Percentiles rank a stretch among this genome's conserved stretches.
Evolutionary conservation across 306 rosid species (phyloP).

Genomic region (Parietaria judaica): DNA sequence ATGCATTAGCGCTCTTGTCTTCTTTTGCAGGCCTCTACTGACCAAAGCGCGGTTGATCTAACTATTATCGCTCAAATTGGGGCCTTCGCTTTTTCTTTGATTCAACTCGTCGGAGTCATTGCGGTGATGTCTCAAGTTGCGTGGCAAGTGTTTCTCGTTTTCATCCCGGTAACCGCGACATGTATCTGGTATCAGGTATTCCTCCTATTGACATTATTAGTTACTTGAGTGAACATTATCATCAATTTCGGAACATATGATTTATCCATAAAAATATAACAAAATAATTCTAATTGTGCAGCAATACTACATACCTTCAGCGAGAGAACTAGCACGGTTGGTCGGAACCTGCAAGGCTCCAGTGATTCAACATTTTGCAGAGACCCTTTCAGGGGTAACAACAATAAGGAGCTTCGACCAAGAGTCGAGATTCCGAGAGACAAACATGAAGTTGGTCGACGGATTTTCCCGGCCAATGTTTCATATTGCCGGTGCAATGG

Average conservation of each 20-base stretch:
- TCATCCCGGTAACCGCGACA: constrained; percentile 51
- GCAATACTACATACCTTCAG: constrained; percentile 67
- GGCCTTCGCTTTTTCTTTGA: constrained; percentile 36
- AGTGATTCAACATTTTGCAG: constrained; percentile 75
- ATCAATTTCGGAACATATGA: no score
- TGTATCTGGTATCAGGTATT: constrained; percentile 73
- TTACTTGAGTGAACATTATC: no score
- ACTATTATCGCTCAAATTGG: constrained; percentile 37
- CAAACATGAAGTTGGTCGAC: constrained; percentile 50
- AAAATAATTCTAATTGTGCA: constrained; percentile 23
- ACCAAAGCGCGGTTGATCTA: constrained; percentile 61
- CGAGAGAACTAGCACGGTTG: constrained; percentile 63
- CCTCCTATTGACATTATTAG: no score
- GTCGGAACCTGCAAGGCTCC: constrained; percentile 88
- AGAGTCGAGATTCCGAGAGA: constrained; percentile 48
- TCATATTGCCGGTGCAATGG: constrained; percentile 41
- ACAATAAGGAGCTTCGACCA: constrained; percentile 78
- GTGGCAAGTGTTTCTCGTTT: constrained; percentile 71
- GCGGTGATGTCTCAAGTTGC: constrained; percentile 80
- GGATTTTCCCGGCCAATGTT: constrained; percentile 53
- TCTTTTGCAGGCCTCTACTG: constrained; percentile 62
- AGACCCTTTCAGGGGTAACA: constrained; percentile 68
- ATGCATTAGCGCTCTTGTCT: neutral
- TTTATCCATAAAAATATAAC: neutral
- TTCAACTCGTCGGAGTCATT: constrained; percentile 65